Base-by-base conservation (phyloP, 257 asterid genomes). In the Thymus mandschuricus region DNA sequence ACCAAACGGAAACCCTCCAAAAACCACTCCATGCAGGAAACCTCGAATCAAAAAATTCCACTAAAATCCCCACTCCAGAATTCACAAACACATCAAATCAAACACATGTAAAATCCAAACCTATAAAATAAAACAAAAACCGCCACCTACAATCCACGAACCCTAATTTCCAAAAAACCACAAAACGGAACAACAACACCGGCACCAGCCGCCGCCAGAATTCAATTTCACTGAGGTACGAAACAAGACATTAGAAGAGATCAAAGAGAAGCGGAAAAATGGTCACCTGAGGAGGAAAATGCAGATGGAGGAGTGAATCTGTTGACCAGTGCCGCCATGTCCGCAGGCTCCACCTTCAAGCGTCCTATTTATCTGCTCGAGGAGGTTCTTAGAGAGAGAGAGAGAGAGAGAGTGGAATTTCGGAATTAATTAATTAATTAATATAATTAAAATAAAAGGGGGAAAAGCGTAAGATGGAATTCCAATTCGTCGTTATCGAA, bases 321-420 rank as follows among this genome's bases (percentile, higher is more conserved):
- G 79, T 74, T 69, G 82, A 74, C 70, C 66, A 56, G 31, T 34
- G 50, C 79, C 76, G 78, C 75, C 75, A 55, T 46, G 49, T 43
- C 10, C 79, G 73, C 60, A 45, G 41, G 66, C 40, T 78, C 69
- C 63, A 62, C 63, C 41, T 78, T 49, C 73, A 29, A 28, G 67
- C 0, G 49, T 9, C 28, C 27, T 60, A 13, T 55, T 46, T 9
- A n/a, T 45, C 27, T 11, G 35, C 28, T 30, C 3, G 11, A 34
- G 57, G 57, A 38, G 6, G 33, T 3, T 49, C 5, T 35, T 35
- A 6, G 40, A 35, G 40, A 35, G 40, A 35, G 4, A 35, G 5
- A 35, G 4, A 35, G 21, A 21, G 21, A 21, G 21, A 21, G 21
- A 21, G 21, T 21, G 21, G 21, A 21, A 21, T 21, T 21, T 21